phyloP scores from a whole-genome alignment of 345 rosid species.

The Melaleuca alternifolia region DNA sequence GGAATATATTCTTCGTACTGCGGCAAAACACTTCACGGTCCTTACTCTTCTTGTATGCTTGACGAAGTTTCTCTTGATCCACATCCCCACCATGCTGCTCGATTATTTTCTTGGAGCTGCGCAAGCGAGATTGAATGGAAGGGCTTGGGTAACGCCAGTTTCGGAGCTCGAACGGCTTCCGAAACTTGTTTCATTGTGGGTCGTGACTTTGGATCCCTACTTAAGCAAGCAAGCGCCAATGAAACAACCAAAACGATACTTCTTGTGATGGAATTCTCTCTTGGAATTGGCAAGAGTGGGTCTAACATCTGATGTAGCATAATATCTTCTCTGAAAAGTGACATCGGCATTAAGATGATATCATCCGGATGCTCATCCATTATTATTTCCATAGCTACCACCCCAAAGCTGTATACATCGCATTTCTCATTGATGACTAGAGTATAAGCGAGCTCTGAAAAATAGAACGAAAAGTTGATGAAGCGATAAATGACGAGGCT shows the following conservation, averaged over 20 bases:
- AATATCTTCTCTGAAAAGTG: background rate
- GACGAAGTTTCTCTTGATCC: background rate
- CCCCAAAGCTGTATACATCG: conserved; percentile 16
- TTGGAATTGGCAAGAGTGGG: background rate
- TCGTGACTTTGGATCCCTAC: background rate
- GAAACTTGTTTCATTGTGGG: conserved; percentile 3
- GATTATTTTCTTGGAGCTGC: background rate
- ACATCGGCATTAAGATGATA: background rate
- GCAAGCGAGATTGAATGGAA: background rate
- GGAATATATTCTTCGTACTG: background rate
- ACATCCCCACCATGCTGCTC: background rate
- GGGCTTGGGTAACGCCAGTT: background rate
- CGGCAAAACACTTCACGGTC: background rate
- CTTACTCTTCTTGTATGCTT: background rate
- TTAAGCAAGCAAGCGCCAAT: conserved; percentile 7
- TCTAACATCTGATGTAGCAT: background rate
- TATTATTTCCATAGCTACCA: conserved; percentile 4
- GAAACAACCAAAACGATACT: background rate
- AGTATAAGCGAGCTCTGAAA: conserved; percentile 15
- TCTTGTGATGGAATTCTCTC: background rate
- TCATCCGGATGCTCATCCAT: conserved; percentile 13
- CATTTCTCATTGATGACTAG: conserved; percentile 9
- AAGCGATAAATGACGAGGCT: background rate
- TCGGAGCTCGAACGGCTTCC: background rate
- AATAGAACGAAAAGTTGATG: background rate